phyloP scores from a whole-genome alignment of 2,329 filamentous ascomycete species.

The Shiraia sp. region DNA sequence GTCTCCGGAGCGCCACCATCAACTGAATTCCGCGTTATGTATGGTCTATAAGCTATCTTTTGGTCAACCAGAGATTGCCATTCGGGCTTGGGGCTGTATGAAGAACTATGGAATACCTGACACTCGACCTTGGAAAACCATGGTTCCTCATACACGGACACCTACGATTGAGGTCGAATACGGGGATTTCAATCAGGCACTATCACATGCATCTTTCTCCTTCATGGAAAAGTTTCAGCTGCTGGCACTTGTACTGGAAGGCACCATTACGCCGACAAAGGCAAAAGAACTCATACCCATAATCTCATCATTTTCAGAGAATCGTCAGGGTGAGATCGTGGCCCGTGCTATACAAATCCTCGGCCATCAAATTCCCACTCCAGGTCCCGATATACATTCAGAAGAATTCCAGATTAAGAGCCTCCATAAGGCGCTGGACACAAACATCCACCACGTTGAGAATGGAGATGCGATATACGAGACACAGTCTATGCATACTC shows the following conservation, averaged over 20 bases:
- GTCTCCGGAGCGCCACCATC: conserved; percentile 41
- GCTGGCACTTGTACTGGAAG: conserved; percentile 30
- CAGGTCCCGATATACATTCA: conserved; percentile 16
- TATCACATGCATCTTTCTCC: conserved; percentile 15
- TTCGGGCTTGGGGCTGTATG: conserved; percentile 37
- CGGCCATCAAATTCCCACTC: conserved; percentile 55
- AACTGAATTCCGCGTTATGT: conserved; percentile 50
- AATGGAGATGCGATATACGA: conserved; percentile 57
- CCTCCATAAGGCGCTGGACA: conserved; percentile 8
- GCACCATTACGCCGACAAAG: conserved; percentile 19
- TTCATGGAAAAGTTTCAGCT: conserved; percentile 24
- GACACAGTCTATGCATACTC: conserved; percentile 57
- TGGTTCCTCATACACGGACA: conserved; percentile 55
- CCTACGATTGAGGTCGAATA: conserved; percentile 60
- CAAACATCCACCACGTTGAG: conserved; percentile 12
- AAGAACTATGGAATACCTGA: conserved; percentile 29
- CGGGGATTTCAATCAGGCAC: conserved; percentile 64
- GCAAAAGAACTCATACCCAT: conserved; percentile 21
- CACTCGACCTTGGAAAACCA: conserved; percentile 16
- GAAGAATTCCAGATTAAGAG: conserved; percentile 7
- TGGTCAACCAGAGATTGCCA: conserved; percentile 18
- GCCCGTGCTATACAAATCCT: conserved; percentile 71
- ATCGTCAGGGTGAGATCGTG: conserved; percentile 57
- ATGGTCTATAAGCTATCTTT: conserved; percentile 55
- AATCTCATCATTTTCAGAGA: conserved; percentile 34